Percentiles rank a stretch among this genome's conserved stretches.
Conservation (phyloP, 441 rosid species). For the Gossypium schwendimanii region DNA sequence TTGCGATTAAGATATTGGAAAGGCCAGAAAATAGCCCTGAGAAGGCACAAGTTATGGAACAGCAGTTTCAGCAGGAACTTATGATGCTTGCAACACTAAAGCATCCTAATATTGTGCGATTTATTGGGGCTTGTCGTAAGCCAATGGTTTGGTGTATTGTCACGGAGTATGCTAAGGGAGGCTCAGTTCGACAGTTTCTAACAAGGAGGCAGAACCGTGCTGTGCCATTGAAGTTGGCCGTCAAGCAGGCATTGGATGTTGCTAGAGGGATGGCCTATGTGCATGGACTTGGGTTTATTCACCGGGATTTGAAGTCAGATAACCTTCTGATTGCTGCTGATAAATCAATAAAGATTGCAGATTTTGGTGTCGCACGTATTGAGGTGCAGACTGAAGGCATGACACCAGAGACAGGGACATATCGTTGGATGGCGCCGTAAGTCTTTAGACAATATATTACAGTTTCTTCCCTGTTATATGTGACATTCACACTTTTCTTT, state of each 20-base stretch:
- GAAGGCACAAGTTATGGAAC: constrained; percentile 75
- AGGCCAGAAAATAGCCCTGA: constrained; percentile 68
- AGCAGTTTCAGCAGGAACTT: constrained; percentile 95
- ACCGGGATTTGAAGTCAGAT: constrained; percentile 87
- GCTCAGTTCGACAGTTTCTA: constrained; percentile 81
- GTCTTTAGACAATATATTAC: constrained; percentile 20
- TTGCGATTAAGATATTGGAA: constrained; percentile 84
- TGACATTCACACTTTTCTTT: not conserved
- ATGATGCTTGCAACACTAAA: constrained; percentile 82
- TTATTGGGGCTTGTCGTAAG: constrained; percentile 78
- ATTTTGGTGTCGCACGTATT: constrained; percentile 96
- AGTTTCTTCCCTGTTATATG: not conserved
- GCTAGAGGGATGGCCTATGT: constrained; percentile 96
- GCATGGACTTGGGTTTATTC: constrained; percentile 76
- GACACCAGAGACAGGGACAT: constrained; percentile 98
- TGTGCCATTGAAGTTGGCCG: constrained; percentile 79
- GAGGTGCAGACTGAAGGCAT: constrained; percentile 98
- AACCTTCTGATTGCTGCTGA: constrained; percentile 83
- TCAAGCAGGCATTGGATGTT: constrained; percentile 90
- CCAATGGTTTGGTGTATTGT: constrained; percentile 96
- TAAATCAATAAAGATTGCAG: constrained; percentile 87
- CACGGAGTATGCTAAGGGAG: constrained; percentile 93
- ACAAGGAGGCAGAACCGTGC: constrained; percentile 72
- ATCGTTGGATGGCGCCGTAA: constrained; percentile 99
- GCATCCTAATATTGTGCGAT: constrained; percentile 87